Evolutionary conservation across 805 yeast genomes (phyloP), one percentile per base, ranked within the genome.

Genomic region (Myxozyma neotropica): DNA sequence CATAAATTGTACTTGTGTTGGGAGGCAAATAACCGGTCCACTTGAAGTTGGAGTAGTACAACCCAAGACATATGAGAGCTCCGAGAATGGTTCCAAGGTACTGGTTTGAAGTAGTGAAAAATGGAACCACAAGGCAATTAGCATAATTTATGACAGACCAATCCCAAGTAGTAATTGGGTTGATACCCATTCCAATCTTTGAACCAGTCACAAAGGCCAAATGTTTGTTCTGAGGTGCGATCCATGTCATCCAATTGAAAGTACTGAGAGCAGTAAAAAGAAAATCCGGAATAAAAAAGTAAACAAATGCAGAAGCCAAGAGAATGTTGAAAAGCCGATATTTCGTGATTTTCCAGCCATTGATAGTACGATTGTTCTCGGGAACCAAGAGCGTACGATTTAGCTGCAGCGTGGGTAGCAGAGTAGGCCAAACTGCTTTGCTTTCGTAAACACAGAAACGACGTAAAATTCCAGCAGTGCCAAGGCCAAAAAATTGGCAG

Each of bases 141-240:
- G 48, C 70, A 63, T 70, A 81, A 79, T 66, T 80, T 77, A 49
- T 70, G 65, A 52, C 77, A 71, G 64, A 80, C 89, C 89, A 86
- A 72, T 86, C 89, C 67, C 86, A 84, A 79, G 74, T 10, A n/a
- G 87, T 81, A 40, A 84, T 70, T 8, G 91, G 91, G 64, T 84
- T 71, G 70, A 84, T 70, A 21, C 89, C 90, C 58, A 85, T 72
- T 17, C 92, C 92, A 17, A 81, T 73, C 12, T 74, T 65, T 7
- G 82, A 77, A 50, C 93, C 93, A 65, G 86, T 86, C 17, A 87
- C 75, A 69, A 83, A 87, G 65, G 84, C 85, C 26, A 86, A 78
- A 21, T 79, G 77, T 53, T 80, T 80, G 69, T 83, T 83, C 43
- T 82, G 72, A 17, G 81, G 81, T 23, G 77, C 78, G 54, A 84